Percentiles rank a stretch among this genome's conserved stretches.
These are phyloP conservation scores for Yamadazyma kitorensis DNA, from an alignment of 805 yeast genomes.

Conservation along the genomic window DNA sequence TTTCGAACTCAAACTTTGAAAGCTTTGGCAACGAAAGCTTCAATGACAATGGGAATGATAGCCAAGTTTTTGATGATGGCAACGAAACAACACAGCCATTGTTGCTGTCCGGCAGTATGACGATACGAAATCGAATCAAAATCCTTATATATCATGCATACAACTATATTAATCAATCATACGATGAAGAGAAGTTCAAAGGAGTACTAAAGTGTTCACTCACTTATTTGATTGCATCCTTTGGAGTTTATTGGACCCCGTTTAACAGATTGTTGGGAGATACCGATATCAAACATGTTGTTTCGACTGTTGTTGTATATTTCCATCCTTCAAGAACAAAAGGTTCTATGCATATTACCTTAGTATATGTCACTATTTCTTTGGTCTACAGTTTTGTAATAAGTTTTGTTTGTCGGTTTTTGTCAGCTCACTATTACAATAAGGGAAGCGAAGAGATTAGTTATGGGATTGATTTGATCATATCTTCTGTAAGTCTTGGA, in stretches of 20 bases:
- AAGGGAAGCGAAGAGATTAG: slow-evolving; percentile 48
- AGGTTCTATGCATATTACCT: slow-evolving; percentile 78
- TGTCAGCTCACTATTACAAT: slow-evolving; percentile 46
- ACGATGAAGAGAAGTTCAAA: slow-evolving; percentile 17
- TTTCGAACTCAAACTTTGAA: slow-evolving; percentile 17
- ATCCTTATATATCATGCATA: slow-evolving; percentile 2
- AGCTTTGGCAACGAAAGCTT: slow-evolving; percentile 12
- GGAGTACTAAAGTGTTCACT: slow-evolving; percentile 61
- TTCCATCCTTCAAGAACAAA: slow-evolving; percentile 79
- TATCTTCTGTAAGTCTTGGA: slow-evolving; percentile 58
- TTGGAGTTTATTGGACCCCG: slow-evolving; percentile 61
- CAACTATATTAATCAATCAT: slow-evolving; percentile 4
- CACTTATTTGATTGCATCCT: slow-evolving; percentile 72
- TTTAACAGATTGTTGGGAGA: slow-evolving; percentile 54
- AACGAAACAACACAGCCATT: neutral
- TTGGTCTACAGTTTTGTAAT: slow-evolving; percentile 52
- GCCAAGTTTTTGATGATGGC: neutral
- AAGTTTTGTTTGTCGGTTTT: slow-evolving; percentile 49
- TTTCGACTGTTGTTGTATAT: slow-evolving; percentile 80
- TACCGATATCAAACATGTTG: slow-evolving; percentile 74
- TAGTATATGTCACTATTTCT: slow-evolving; percentile 56
- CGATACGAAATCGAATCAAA: slow-evolving; percentile 7
- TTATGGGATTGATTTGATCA: slow-evolving; percentile 51
- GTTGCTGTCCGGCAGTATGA: slow-evolving; percentile 4
- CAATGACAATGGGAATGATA: neutral